These are phyloP conservation scores for Diplodia mutila DNA, from an alignment of 2,329 filamentous ascomycete genomes.

Conservation along the genomic window DNA sequence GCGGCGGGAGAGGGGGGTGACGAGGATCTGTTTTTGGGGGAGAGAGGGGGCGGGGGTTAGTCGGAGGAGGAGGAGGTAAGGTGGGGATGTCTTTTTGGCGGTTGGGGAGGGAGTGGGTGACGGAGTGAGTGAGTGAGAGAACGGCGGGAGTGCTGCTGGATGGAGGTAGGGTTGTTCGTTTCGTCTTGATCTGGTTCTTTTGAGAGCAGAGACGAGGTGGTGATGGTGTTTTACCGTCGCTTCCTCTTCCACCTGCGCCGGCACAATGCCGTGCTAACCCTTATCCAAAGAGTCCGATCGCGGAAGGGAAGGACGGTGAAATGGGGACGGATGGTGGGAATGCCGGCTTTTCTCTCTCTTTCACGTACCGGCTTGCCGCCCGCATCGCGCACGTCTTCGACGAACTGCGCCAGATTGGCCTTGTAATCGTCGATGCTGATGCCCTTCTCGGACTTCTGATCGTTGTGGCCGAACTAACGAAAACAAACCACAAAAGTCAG, in stretches of 20 bases:
- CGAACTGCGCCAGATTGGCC: slow-evolving; percentile 54
- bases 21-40: slow-evolving; percentile 16
- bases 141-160: not conserved
- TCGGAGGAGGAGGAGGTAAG: no score
- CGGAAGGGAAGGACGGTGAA: not conserved
- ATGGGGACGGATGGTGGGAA: no score
- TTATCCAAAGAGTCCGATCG: not conserved
- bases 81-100: no score
- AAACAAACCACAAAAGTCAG: no score
- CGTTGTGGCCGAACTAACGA: slow-evolving; percentile 64
- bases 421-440: slow-evolving; percentile 55
- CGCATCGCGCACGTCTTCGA: slow-evolving; percentile 37
- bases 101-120: not conserved
- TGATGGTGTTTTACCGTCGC: not conserved
- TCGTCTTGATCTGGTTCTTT: not conserved
- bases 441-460: slow-evolving; percentile 57
- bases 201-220: not conserved
- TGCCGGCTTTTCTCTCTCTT: no score
- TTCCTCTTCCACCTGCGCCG: not conserved
- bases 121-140: no score
- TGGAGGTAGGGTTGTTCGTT: not conserved
- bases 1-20: slow-evolving; percentile 23
- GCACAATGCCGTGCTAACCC: not conserved
- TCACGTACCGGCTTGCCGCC: slow-evolving; percentile 38
- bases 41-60: not conserved